Percentiles rank a stretch among this genome's conserved stretches.
phyloP scores from a whole-genome alignment of 23 red algal genomes.

The Gracilariopsis chorda region DNA sequence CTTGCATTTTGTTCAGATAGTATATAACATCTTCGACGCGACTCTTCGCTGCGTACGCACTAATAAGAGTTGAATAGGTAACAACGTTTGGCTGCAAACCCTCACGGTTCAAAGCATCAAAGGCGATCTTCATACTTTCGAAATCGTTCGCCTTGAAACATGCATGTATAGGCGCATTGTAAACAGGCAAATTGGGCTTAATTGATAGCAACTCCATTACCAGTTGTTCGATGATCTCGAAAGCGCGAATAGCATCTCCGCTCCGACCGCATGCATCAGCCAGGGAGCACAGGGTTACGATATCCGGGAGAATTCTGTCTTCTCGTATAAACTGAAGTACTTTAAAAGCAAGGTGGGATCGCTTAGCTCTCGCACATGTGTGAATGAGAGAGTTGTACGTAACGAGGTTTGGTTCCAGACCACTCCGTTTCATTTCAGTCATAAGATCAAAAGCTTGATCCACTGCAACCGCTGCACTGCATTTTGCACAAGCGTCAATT shows the following conservation, averaged over 20 bases:
- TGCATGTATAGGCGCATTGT: conserved; percentile 60
- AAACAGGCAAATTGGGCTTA: conserved; percentile 43
- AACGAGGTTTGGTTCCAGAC: conserved; percentile 67
- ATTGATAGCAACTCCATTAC: conserved; percentile 38
- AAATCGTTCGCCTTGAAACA: conserved; percentile 56
- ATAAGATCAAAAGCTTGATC: conserved; percentile 30
- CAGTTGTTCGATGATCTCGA: conserved; percentile 43
- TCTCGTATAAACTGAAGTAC: conserved; percentile 14
- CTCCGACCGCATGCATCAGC: conserved; percentile 63
- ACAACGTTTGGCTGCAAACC: conserved; percentile 51
- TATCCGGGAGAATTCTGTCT: conserved; percentile 50
- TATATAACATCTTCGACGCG: conserved; percentile 10
- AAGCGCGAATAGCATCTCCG: conserved; percentile 26
- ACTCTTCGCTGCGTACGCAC: conserved; percentile 38
- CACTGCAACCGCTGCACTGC: conserved; percentile 39
- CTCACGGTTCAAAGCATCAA: background rate
- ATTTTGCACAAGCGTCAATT: conserved; percentile 63
- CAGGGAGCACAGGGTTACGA: conserved; percentile 60
- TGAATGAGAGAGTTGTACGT: conserved; percentile 79
- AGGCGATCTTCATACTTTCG: conserved; percentile 21
- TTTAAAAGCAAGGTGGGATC: conserved; percentile 34
- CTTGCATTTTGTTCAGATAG: conserved; percentile 31
- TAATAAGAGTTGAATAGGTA: conserved; percentile 56
- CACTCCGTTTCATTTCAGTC: conserved; percentile 37
- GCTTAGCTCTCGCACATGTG: conserved; percentile 32